Percentiles rank a stretch among this genome's conserved stretches.
phyloP scores from a whole-genome alignment of 108 stramenopile genomes.

The Fragilariopsis cylindrus region DNA sequence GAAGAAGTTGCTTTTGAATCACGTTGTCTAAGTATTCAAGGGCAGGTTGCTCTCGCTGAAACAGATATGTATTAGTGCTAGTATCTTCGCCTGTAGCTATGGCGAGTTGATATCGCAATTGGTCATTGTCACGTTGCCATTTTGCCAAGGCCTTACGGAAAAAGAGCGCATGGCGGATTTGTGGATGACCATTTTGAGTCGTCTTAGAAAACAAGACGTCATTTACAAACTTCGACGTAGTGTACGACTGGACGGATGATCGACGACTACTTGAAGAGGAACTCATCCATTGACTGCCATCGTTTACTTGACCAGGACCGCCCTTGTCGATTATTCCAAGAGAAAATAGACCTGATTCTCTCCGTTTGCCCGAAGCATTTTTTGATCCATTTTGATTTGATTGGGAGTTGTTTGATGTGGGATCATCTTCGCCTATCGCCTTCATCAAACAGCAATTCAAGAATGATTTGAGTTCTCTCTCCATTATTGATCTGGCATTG shows the following conservation, averaged over 20 bases:
- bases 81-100: slow-evolving; percentile 72
- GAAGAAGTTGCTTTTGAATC: slow-evolving; percentile 77
- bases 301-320: slow-evolving; percentile 31
- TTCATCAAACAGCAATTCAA: slow-evolving; percentile 72
- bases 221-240: slow-evolving; percentile 64
- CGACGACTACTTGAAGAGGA: slow-evolving; percentile 25
- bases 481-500: slow-evolving; percentile 63
- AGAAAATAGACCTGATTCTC: slow-evolving; percentile 17
- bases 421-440: slow-evolving; percentile 18
- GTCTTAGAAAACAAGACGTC: slow-evolving; percentile 75
- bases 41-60: slow-evolving; percentile 56
- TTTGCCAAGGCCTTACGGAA: slow-evolving; percentile 70
- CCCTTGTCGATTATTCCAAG: slow-evolving; percentile 39
- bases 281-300: slow-evolving; percentile 21
- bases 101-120: slow-evolving; percentile 57
- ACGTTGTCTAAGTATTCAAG: slow-evolving; percentile 77
- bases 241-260: slow-evolving; percentile 53
- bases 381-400: slow-evolving; percentile 12
- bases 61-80: slow-evolving; percentile 49
- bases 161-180: slow-evolving; percentile 76
- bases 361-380: slow-evolving; percentile 3
- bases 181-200: slow-evolving; percentile 55
- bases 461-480: slow-evolving; percentile 76
- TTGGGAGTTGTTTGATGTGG: background rate
- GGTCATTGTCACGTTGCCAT: slow-evolving; percentile 65